Conservation (phyloP, 306 rosid species). For the Gynostemma pentaphyllum region DNA sequence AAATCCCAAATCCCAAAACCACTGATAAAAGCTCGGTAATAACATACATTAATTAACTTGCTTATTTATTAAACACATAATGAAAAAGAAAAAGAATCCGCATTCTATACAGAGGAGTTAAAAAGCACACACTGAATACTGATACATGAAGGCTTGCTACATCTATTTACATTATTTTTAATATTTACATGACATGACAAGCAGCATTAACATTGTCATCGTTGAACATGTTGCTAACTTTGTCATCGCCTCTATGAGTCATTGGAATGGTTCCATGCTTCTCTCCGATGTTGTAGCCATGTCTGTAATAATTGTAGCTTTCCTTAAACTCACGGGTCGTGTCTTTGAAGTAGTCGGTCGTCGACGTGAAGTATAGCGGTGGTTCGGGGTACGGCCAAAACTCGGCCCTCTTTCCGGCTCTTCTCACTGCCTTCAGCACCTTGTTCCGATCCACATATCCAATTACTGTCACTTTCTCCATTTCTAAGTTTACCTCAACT, state of each 20-base stretch:
- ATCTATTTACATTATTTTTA: not conserved
- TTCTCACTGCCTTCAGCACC: conserved; percentile 70
- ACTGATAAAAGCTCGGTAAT: too few relatives aligned
- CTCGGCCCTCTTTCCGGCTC: conserved; percentile 84
- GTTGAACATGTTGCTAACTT: conserved; percentile 89
- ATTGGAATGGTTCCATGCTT: conserved; percentile 59
- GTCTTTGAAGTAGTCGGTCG: conserved; percentile 54
- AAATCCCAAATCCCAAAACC: too few relatives aligned
- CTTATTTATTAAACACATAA: too few relatives aligned
- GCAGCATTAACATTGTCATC: conserved; percentile 91
- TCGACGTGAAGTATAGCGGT: conserved; percentile 69
- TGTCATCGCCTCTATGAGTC: conserved; percentile 74
- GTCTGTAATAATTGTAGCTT: conserved; percentile 78
- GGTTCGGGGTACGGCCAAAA: conserved; percentile 83
- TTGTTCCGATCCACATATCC: conserved; percentile 84
- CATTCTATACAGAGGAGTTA: too few relatives aligned
- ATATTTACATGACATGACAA: conserved; percentile 59
- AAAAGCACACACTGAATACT: too few relatives aligned
- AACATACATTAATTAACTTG: too few relatives aligned
- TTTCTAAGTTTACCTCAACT: conserved; percentile 50
- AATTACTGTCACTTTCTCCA: conserved; percentile 55
- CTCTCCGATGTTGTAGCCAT: conserved; percentile 76
- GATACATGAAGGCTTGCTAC: too few relatives aligned
- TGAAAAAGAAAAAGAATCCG: too few relatives aligned
- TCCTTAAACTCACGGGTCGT: conserved; percentile 61